A percentile compares a stretch with the other conserved stretches of the same genome.
Conservation (phyloP, 192 early-diverging fungal genomes). For the Backusella australiensis region DNA sequence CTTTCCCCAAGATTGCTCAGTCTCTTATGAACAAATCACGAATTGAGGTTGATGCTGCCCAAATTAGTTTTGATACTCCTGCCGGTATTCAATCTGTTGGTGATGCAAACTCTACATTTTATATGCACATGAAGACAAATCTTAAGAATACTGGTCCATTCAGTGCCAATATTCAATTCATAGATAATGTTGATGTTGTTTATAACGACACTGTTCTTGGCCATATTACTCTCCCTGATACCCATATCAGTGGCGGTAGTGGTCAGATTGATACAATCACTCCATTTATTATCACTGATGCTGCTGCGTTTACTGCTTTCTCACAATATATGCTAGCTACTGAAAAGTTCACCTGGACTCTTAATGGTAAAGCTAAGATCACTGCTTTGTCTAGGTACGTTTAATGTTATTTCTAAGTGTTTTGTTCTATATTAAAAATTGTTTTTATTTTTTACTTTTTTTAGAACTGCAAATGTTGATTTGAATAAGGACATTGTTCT, state of each 20-base stretch:
- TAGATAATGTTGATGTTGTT: conserved; percentile 38
- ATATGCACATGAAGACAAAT: conserved; percentile 38
- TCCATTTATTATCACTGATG: conserved; percentile 40
- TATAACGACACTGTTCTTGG: conserved; percentile 44
- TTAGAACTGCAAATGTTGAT: conserved; percentile 28
- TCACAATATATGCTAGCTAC: conserved; percentile 45
- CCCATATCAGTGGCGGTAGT: conserved; percentile 44
- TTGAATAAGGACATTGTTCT: conserved; percentile 24
- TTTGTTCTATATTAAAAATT: not conserved
- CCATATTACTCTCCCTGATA: conserved; percentile 33
- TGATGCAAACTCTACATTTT: conserved; percentile 33
- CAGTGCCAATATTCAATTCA: conserved; percentile 46
- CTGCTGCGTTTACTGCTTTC: conserved; percentile 42
- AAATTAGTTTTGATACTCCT: conserved; percentile 40
- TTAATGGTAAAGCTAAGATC: conserved; percentile 26
- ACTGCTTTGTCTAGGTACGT: conserved; percentile 28
- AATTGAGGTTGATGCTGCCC: conserved; percentile 36
- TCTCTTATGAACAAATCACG: conserved; percentile 39
- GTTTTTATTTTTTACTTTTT: not conserved
- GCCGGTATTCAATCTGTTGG: not conserved
- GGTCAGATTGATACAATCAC: conserved; percentile 33
- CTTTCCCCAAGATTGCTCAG: conserved; percentile 53
- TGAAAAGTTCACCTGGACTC: conserved; percentile 32
- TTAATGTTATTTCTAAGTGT: not conserved
- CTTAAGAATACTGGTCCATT: conserved; percentile 51